Evolutionary conservation across 202 grass and related monocot species (phyloP).

Genomic region (Schoenoplectus triqueter): DNA sequence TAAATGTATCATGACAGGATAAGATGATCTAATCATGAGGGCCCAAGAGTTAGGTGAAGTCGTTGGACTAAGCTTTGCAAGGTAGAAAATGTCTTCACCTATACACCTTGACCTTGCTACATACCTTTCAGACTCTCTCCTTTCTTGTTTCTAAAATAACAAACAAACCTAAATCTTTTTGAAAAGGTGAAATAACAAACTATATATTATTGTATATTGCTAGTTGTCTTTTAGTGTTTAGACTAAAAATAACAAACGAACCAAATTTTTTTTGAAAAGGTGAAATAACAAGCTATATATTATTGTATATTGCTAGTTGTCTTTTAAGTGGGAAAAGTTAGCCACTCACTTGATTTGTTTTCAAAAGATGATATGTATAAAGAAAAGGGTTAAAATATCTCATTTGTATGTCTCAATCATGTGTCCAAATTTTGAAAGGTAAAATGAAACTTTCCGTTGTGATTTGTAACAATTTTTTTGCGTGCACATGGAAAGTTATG

Average conservation of each 20-base stretch:
- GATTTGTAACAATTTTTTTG: not conserved
- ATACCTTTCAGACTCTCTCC: conserved; percentile 4
- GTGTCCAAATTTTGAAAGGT: not conserved
- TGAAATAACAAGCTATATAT: too few species aligned
- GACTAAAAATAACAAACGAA: not conserved
- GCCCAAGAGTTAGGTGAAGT: not conserved
- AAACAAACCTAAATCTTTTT: too few species aligned
- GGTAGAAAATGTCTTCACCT: conserved; percentile 1
- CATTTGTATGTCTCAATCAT: conserved; percentile 8
- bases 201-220: not conserved
- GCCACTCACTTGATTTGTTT: not conserved
- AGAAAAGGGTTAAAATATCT: not conserved
- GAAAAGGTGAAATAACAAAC: conserved; percentile 21
- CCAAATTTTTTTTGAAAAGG: too few species aligned
- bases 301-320: too few species aligned
- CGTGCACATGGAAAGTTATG: not conserved
- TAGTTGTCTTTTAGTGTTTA: not conserved
- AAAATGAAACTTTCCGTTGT: not conserved
- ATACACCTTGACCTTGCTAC: conserved; percentile 6
- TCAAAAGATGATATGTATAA: not conserved
- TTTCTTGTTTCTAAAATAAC: too few species aligned
- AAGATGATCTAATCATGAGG: conserved; percentile 29
- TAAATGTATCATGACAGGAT: conserved; percentile 20
- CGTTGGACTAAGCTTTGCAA: conserved; percentile 26
- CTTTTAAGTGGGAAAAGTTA: not conserved